These are phyloP conservation scores for Gracilariopsis chorda DNA, from an alignment of 23 red algal species.

Conservation along the genomic window DNA sequence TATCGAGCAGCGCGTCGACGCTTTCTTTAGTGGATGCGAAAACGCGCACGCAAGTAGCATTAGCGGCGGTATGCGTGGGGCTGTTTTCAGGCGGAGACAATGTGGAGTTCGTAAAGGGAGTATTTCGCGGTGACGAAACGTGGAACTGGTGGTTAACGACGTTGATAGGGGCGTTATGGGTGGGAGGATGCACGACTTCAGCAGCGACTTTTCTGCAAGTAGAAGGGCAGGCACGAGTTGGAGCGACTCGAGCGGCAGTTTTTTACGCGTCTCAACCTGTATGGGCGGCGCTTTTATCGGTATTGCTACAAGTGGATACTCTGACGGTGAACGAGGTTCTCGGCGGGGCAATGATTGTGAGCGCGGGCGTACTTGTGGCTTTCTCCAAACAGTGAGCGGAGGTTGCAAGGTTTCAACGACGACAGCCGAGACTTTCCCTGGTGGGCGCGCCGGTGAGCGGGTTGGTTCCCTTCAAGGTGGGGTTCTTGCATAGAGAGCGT, in stretches of 20 bases:
- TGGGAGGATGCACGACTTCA: conserved; percentile 19
- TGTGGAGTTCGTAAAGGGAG: not conserved
- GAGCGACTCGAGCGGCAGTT: conserved; percentile 45
- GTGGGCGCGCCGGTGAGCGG: conserved; percentile 80
- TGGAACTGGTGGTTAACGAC: not conserved
- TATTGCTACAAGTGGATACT: conserved; percentile 19
- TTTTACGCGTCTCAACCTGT: conserved; percentile 74
- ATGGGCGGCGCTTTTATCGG: conserved; percentile 50
- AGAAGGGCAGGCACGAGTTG: conserved; percentile 50
- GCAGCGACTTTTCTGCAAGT: conserved; percentile 62
- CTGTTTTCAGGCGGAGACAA: not conserved
- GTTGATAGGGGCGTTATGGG: conserved; percentile 13
- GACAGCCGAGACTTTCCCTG: conserved; percentile 80
- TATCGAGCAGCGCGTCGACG: not conserved
- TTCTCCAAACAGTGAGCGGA: not conserved
- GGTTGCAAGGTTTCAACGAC: not conserved
- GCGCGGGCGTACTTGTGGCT: conserved; percentile 5
- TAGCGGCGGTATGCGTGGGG: not conserved
- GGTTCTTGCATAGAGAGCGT: conserved; percentile 67
- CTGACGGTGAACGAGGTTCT: conserved; percentile 29
- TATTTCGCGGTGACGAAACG: not conserved
- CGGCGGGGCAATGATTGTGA: conserved; percentile 58
- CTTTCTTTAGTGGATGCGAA: conserved; percentile 45
- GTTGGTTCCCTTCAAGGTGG: conserved; percentile 67
- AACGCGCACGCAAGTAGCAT: conserved; percentile 25